Percentiles rank a stretch among this genome's conserved stretches.
These are phyloP conservation scores for Penicillium tannophilum DNA, from an alignment of 495 filamentous ascomycete genomes.

Conservation along the genomic window DNA sequence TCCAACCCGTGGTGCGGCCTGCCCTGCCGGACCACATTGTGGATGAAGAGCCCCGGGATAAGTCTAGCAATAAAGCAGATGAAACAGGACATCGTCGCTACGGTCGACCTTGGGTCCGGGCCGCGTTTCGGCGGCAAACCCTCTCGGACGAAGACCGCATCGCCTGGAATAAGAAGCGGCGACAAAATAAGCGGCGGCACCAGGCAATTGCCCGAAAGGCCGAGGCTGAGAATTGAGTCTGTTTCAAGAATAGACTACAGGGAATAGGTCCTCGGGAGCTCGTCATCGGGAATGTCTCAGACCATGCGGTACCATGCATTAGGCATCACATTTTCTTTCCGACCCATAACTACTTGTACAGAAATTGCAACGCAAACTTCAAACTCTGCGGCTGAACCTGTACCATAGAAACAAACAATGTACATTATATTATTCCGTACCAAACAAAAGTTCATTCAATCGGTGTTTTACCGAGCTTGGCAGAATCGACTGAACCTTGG, in stretches of 20 bases:
- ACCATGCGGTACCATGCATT: background rate
- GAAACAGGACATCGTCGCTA: constrained; percentile 12
- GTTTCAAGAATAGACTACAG: constrained; percentile 3
- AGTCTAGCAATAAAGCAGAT: constrained; percentile 3
- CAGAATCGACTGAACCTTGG: background rate
- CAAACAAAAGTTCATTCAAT: background rate
- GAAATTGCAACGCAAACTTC: background rate
- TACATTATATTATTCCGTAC: background rate
- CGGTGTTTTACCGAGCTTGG: background rate
- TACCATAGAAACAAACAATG: constrained; percentile 3
- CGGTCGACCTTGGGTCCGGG: constrained; percentile 1
- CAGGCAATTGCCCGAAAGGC: constrained; percentile 2
- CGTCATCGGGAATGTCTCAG: background rate
- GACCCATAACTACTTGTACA: background rate
- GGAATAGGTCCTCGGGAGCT: background rate
- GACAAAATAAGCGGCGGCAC: constrained; percentile 3
- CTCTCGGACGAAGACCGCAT: constrained; percentile 18
- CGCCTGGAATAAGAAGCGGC: constrained; percentile 8
- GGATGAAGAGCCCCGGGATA: background rate
- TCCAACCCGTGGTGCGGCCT: background rate
- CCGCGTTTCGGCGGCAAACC: constrained; percentile 1
- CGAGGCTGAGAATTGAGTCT: background rate
- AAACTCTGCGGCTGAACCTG: background rate
- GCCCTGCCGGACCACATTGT: background rate
- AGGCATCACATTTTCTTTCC: background rate